These are phyloP conservation scores for Malania oleifera DNA, from an alignment of 164 flowering plant species.

Conservation along the genomic window DNA sequence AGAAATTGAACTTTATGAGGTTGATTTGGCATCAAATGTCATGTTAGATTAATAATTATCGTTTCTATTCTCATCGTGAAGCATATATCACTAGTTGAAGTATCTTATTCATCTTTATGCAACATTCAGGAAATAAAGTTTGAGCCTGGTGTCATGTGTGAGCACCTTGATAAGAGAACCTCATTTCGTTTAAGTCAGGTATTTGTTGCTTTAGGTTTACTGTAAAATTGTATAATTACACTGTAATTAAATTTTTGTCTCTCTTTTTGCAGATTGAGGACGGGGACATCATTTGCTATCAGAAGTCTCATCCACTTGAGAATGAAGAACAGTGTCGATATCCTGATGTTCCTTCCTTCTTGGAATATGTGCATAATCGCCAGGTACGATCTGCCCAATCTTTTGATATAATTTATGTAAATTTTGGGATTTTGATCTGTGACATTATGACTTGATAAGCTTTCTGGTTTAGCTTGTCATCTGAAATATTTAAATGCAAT, in stretches of 20 bases:
- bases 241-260: background rate
- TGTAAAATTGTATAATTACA: background rate
- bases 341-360: conserved; percentile 81
- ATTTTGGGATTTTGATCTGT: no score
- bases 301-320: conserved; percentile 46
- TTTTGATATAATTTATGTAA: no score
- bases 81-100: background rate
- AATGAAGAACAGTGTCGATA: conserved; percentile 46
- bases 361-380: conserved; percentile 93
- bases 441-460: background rate
- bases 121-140: conserved; percentile 84
- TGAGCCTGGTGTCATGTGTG: conserved; percentile 92
- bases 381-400: conserved; percentile 49
- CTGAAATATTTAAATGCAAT: no score
- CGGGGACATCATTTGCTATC: conserved; percentile 94
- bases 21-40: conserved; percentile 16
- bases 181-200: conserved; percentile 88
- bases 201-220: background rate
- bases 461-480: background rate
- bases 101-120: background rate
- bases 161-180: conserved; percentile 67
- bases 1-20: conserved; percentile 97
- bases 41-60: background rate
- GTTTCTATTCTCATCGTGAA: background rate
- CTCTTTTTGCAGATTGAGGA: conserved; percentile 71